Base-by-base conservation (phyloP, 768 basidiomycete genomes). In the Termitomyces sp. region DNA sequence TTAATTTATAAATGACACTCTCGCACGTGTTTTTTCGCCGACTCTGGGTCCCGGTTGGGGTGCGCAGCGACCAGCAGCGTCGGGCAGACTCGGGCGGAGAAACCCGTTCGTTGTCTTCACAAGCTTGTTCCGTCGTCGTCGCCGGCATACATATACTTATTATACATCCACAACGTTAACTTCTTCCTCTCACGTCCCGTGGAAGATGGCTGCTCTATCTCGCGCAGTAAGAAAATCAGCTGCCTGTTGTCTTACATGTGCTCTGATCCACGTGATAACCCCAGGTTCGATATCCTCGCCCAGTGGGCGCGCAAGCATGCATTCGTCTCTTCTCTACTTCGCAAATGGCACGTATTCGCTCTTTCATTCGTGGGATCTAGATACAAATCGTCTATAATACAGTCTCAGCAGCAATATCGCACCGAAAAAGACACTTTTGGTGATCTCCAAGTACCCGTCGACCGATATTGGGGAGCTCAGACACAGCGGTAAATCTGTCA, bases 401-500 rank as follows among this genome's bases (percentile, higher is more conserved):
- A 79, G 77, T 71, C 77, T 16, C 70, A 67, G 28, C 76, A 80
- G 56, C 76, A 80, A 64, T 87, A 81, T 70, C 89, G 95, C 57
- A 75, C 79, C 23, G 96, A 99, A 73, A 86, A 78, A 62, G 97
- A 98, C 71, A 98, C 97, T 3, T 98, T 99, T 69, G 97, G 97
- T 34, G 91, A 94, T 59, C 83, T 99, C 40, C 81, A 89, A 63
- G 97, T 99, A 40, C 78, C 78, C 39, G 70, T 74, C 21, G 75
- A 79, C 59, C 83, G 88, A 56, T 98, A 98, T 74, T 99, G 95
- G 94, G 97, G 97, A 58, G 95, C 95, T 17, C 97, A 98, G 73
- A 99, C 97, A 14, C 96, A 98, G 68, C 81, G 97, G 91, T 89
- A 63, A 23, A 74, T 67, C 8, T 28, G 3, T 37, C 32, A 35